These are phyloP conservation scores for Hsuehochloa calcarea DNA, from an alignment of 176 grass and related monocot species.

Conservation along the genomic window DNA sequence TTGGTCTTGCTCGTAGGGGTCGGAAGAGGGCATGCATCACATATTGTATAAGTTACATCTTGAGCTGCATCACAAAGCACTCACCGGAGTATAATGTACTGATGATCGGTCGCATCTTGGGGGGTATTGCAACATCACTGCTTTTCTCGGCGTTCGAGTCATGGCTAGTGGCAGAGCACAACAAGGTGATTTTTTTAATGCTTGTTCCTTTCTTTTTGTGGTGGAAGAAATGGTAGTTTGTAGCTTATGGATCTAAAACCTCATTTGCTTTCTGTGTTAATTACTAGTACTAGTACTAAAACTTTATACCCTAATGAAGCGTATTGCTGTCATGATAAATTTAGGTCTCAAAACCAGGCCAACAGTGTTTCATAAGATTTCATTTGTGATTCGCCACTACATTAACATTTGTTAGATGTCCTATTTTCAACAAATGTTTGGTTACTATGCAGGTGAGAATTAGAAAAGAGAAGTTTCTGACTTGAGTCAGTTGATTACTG, in stretches of 20 bases:
- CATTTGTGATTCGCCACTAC: background rate
- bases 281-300: too few species aligned
- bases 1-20: slow-evolving; percentile 34
- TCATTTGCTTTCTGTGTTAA: too few species aligned
- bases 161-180: slow-evolving; percentile 69
- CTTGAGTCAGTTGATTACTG: background rate
- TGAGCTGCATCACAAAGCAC: slow-evolving; percentile 68
- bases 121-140: slow-evolving; percentile 57
- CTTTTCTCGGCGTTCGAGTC: slow-evolving; percentile 68
- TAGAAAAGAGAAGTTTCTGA: background rate
- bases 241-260: background rate
- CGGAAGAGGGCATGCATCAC: slow-evolving; percentile 57
- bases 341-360: background rate
- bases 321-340: background rate
- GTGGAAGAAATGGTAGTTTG: background rate
- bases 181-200: slow-evolving; percentile 39
- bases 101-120: slow-evolving; percentile 55
- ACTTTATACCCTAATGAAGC: background rate
- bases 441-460: background rate
- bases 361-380: background rate
- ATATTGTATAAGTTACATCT: slow-evolving; percentile 60
- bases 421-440: background rate
- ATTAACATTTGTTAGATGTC: background rate
- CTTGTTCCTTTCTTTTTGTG: background rate
- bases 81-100: slow-evolving; percentile 57